These are phyloP conservation scores for Testicularia cyperi DNA, from an alignment of 1,284 basidiomycete species.

Conservation along the genomic window DNA sequence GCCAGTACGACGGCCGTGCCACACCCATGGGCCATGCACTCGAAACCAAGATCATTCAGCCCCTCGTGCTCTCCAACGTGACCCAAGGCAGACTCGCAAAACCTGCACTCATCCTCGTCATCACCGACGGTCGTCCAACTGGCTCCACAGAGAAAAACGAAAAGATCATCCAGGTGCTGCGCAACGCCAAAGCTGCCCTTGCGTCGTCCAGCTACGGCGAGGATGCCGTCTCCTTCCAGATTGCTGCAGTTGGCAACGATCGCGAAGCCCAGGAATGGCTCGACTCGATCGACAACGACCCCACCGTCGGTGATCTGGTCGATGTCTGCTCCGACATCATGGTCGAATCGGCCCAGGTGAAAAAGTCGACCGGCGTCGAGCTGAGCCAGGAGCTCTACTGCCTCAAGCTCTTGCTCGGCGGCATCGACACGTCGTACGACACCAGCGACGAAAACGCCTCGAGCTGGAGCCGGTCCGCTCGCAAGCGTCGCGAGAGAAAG, in stretches of 20 bases:
- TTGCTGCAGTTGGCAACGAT: constrained; percentile 51
- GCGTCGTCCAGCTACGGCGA: constrained; percentile 32
- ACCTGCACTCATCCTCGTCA: constrained; percentile 40
- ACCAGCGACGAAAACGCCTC: constrained; percentile 37
- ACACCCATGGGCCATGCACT: constrained; percentile 46
- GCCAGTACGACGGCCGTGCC: constrained; percentile 33
- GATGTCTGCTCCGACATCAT: constrained; percentile 48
- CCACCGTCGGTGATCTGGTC: constrained; percentile 41
- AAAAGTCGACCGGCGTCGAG: constrained; percentile 36
- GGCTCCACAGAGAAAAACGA: constrained; percentile 31
- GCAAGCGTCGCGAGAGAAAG: constrained; percentile 20
- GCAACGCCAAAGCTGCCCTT: constrained; percentile 29
- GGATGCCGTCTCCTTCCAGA: constrained; percentile 45
- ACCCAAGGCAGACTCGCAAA: constrained; percentile 24
- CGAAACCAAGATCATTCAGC: constrained; percentile 35
- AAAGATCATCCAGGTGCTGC: constrained; percentile 40
- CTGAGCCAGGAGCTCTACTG: constrained; percentile 45
- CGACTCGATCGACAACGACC: constrained; percentile 48
- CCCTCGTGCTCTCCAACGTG: constrained; percentile 24
- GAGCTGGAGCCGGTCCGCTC: constrained; percentile 1
- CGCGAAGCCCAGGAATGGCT: constrained; percentile 51
- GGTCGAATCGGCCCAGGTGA: constrained; percentile 40
- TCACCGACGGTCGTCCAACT: constrained; percentile 49
- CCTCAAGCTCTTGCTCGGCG: constrained; percentile 46
- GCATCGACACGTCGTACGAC: constrained; percentile 48